Conservation (phyloP, 495 filamentous ascomycete species). For the Paragyromitra xinjiangensis region DNA sequence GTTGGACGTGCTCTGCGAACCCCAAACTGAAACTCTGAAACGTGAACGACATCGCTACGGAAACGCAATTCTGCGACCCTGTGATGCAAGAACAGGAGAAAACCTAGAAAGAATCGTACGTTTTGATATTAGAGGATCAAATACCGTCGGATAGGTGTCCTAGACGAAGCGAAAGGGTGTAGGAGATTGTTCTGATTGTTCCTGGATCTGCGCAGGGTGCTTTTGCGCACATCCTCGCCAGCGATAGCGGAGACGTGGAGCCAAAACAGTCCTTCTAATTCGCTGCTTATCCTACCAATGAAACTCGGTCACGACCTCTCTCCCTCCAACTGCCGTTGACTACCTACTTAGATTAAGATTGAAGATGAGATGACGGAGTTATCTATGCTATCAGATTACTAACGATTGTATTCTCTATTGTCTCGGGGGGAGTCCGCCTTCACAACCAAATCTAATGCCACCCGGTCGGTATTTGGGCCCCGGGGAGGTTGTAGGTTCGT, state of each 20-base stretch:
- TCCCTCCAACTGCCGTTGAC: neutral
- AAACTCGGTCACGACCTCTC: neutral
- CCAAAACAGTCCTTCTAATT: neutral
- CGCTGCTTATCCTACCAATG: neutral
- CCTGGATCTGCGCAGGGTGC: neutral
- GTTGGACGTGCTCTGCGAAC: slow-evolving; percentile 32
- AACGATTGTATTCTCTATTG: no score
- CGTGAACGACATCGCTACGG: slow-evolving; percentile 36
- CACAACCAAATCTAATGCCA: no score
- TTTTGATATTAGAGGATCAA: neutral
- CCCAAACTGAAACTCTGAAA: slow-evolving; percentile 39
- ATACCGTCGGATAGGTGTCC: neutral
- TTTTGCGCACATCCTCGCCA: no score
- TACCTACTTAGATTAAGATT: neutral
- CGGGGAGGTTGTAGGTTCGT: no score
- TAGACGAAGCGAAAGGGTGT: neutral
- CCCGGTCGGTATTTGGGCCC: no score
- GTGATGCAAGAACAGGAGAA: neutral
- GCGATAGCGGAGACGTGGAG: neutral
- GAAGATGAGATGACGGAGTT: neutral
- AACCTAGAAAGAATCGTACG: neutral
- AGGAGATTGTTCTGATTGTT: neutral
- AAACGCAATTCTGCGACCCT: neutral
- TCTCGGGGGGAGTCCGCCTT: no score
- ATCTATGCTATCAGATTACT: no score